A percentile compares a stretch with the other conserved stretches of the same genome.
phyloP scores from a whole-genome alignment of 2,329 filamentous ascomycete genomes.

The Colletotrichum musicola region DNA sequence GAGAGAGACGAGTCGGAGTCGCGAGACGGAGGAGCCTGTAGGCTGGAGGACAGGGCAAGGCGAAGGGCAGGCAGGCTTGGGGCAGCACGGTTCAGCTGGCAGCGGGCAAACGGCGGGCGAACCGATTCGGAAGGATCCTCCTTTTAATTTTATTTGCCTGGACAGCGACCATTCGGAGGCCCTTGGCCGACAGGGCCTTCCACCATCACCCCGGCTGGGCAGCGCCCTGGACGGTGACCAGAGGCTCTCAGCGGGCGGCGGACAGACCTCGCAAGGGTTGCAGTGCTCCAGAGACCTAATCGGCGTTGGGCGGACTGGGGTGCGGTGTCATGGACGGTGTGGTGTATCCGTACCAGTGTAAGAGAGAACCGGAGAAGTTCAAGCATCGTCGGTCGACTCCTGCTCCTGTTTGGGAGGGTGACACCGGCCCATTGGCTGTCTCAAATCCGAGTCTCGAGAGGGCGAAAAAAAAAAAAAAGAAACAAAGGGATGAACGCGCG shows the following conservation, averaged over 20 bases:
- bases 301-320: not conserved
- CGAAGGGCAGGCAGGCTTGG: conserved; percentile 4
- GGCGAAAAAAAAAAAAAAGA: conserved; percentile 19
- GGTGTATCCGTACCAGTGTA: not conserved
- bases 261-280: conserved; percentile 12
- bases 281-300: not conserved
- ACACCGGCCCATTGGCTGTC: conserved; percentile 23
- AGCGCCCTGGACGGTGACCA: not conserved
- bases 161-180: conserved; percentile 17
- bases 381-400: conserved; percentile 4
- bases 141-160: conserved; percentile 39
- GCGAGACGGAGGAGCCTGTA: conserved; percentile 7
- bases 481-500: conserved; percentile 24
- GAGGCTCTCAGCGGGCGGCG: conserved; percentile 17
- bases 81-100: conserved; percentile 25
- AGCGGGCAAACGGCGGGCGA: conserved; percentile 10
- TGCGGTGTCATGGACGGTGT: too few relatives aligned
- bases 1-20: conserved; percentile 31
- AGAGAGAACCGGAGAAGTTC: not conserved
- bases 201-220: conserved; percentile 22
- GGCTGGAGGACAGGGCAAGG: not conserved
- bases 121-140: conserved; percentile 38
- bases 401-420: conserved; percentile 31
- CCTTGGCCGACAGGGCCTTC: conserved; percentile 27
- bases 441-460: conserved; percentile 16